Base-by-base conservation (phyloP, 192 early-diverging fungal species). In the Backusella tuberculispora region DNA sequence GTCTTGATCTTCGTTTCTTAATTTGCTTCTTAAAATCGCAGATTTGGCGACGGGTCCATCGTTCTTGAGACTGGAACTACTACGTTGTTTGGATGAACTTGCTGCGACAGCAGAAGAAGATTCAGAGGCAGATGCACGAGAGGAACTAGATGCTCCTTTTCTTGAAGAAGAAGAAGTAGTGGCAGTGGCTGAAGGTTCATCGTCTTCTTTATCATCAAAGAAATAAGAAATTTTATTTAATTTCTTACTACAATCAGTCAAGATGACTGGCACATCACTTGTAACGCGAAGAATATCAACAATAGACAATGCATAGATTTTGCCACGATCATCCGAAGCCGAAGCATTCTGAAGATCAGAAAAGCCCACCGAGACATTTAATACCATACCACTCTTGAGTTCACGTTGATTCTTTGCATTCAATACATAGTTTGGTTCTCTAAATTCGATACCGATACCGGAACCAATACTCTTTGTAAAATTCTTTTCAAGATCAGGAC, bases 391-490 rank as follows among this genome's bases (percentile, higher is more conserved):
- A 1, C 87, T 81, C 73, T 91, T 83, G 63, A 99, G 81, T 43
- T 85, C 82, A 67, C 86, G 84, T 37, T 75, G 66, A 77, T 90
- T 93, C 69, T 94, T 95, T n/a, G 87, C 72, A 41, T 85, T 88
- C 63, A 99, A 86, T 13, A 89, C 80, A 83, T 93, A 97, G 24
- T 82, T 85, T 12, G 92, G 87, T 74, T 99, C 98, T 46, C 92
- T 85, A 74, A 98, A 95, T 84, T 99, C 97, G 63, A 98, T 93
- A 12, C 98, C 98, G 69, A 94, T 98, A 81, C 90, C 90, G 79
- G 90, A 95, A 40, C 98, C 98, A 71, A 92, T 87, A 81, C 87
- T 93, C 76, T 95, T 96, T 26, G 92, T 86, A 83, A 99, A 95
- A 74, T 94, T 80, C n/a, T 84, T 83, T 76, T 89, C 89, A 34